Base-by-base conservation (phyloP, 495 filamentous ascomycete genomes). In the Neurospora sublineolata region DNA sequence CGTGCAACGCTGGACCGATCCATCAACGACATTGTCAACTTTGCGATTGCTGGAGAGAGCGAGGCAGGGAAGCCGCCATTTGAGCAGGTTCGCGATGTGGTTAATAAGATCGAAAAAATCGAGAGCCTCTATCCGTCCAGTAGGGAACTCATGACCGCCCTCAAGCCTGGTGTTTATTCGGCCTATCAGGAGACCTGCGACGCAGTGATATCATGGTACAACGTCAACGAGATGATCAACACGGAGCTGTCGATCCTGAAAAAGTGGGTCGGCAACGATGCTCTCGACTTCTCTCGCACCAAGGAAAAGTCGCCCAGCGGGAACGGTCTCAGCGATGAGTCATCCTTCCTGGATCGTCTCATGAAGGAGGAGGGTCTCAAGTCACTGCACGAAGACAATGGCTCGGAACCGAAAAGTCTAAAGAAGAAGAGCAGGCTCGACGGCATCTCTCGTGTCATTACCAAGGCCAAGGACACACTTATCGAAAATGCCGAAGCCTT, bases 151-250 rank as follows among this genome's bases (percentile, higher is more conserved):
- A 89, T 90, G 74, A 76, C 77, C 18, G 90, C 89, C 16, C 89
- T 97, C 75, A 90, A 91, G 16, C 83, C 89, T 52, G 89, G 89
- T 27, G 90, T 87, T 10, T 96, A 94, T 8, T 83, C 86, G 5
- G 86, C 89, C 33, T 98, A 93, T 78, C 83, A 85, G 68, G 88
- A 93, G 60, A 94, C 92, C 44, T 93, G 90, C 75, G 92, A 94
- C 73, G 89, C 95, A 38, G 88, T 99, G 70, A 90, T 97, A 71
- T 89, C 96, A 1, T 99, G 95, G 95, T 90, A 97, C 81, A 98
- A 97, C 79, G 97, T 94, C 52, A 98, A 94, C n/a, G 88, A 94
- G 77, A 89, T 98, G 75, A 98, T 99, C 83, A 97, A 94, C 77
- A 98, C 93, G 4, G 91, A 98, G 78, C 85, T 99, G 64, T 89